phyloP scores from a whole-genome alignment of 2,329 filamentous ascomycete species.

The Chlorencoelia australis region DNA sequence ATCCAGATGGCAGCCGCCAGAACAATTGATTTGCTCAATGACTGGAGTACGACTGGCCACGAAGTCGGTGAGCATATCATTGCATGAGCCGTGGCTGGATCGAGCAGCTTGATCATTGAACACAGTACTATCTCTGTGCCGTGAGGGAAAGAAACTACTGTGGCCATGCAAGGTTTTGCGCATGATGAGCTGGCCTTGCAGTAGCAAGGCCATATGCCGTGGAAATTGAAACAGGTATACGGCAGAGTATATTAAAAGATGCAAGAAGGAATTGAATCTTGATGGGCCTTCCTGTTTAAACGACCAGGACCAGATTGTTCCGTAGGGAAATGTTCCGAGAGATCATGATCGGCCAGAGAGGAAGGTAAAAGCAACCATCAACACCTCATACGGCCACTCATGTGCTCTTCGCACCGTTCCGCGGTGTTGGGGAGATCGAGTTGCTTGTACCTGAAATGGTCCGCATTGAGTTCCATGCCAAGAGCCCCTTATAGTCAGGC shows the following conservation, averaged over 20 bases:
- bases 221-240: conserved; percentile 30
- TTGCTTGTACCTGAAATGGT: no score
- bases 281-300: no score
- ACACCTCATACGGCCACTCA: no score
- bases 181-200: conserved; percentile 35
- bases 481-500: no score
- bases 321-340: no score
- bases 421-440: no score
- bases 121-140: conserved; percentile 12
- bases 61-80: conserved; percentile 28
- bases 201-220: conserved; percentile 39
- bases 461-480: no score
- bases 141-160: conserved; percentile 21
- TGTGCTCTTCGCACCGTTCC: no score
- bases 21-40: conserved; percentile 22
- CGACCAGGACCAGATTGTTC: no score
- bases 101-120: conserved; percentile 14
- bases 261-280: conserved; percentile 13
- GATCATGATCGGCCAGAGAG: no score
- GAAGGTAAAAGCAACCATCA: no score
- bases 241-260: conserved; percentile 25
- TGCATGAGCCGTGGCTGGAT: conserved; percentile 28
- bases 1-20: conserved; percentile 12
- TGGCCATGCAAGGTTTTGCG: conserved; percentile 35
- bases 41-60: conserved; percentile 30